These are phyloP conservation scores for Dryadomyces quercus-mongolicae DNA, from an alignment of 2,329 filamentous ascomycete genomes.

Conservation along the genomic window DNA sequence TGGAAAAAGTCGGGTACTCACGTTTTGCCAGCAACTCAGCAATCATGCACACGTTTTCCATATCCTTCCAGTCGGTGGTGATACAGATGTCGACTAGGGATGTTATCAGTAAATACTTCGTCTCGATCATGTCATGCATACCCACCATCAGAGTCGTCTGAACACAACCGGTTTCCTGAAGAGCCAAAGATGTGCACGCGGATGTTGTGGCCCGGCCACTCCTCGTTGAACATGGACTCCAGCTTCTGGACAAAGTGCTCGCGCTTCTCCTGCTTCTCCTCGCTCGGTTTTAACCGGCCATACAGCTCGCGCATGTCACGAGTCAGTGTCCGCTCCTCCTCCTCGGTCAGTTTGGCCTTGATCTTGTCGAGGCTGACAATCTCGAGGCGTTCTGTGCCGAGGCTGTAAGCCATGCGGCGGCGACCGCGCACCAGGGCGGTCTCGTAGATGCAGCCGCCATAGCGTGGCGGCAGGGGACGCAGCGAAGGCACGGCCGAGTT, in stretches of 20 bases:
- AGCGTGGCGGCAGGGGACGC: conserved; percentile 46
- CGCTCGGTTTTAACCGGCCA: conserved; percentile 69
- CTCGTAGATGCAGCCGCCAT: conserved; percentile 72
- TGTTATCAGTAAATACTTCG: not conserved
- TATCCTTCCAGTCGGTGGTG: conserved; percentile 74
- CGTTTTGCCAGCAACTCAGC: conserved; percentile 75
- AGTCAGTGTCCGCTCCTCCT: conserved; percentile 64
- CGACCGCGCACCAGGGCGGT: conserved; percentile 71
- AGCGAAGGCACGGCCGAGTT: conserved; percentile 61
- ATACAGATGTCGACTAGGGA: conserved; percentile 87
- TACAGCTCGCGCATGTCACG: conserved; percentile 80
- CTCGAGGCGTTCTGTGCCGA: conserved; percentile 69
- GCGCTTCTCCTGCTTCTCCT: conserved; percentile 65
- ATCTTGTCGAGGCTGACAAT: conserved; percentile 59
- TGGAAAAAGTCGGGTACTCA: conserved; percentile 35
- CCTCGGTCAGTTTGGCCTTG: conserved; percentile 56
- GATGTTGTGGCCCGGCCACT: conserved; percentile 88
- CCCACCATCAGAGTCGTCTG: conserved; percentile 89
- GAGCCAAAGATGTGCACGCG: conserved; percentile 94
- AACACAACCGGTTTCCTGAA: conserved; percentile 88
- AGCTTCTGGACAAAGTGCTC: conserved; percentile 73
- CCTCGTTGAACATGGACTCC: conserved; percentile 73
- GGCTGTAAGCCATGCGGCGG: conserved; percentile 81
- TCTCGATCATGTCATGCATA: conserved; percentile 11
- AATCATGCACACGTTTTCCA: conserved; percentile 84